These are phyloP conservation scores for Phialemoniopsis sp. DNA, from an alignment of 2,329 filamentous ascomycete species.

Conservation along the genomic window DNA sequence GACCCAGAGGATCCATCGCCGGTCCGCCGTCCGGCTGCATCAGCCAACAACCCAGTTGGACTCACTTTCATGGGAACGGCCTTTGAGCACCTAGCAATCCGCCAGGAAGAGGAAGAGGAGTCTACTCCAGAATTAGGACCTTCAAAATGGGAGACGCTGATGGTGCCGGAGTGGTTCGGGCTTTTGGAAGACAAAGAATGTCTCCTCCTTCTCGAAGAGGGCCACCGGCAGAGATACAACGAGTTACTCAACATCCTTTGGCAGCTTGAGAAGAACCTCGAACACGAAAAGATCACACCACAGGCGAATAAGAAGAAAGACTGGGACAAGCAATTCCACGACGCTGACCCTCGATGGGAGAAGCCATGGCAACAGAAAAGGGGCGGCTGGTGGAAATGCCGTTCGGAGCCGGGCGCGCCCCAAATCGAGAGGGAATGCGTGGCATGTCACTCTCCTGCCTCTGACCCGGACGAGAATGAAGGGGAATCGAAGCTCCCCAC, in stretches of 20 bases:
- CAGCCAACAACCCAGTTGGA: too few species aligned
- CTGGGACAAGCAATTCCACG: constrained; percentile 18
- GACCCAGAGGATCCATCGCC: too few species aligned
- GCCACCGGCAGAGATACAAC: constrained; percentile 4
- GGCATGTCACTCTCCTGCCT: constrained; percentile 6
- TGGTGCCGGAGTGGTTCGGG: neutral
- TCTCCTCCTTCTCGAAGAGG: neutral
- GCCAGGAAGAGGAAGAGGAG: too few species aligned
- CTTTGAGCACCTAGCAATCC: too few species aligned
- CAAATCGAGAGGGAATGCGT: constrained; percentile 5
- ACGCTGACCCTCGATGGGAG: constrained; percentile 14
- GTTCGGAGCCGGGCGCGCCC: constrained; percentile 7
- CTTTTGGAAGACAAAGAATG: neutral
- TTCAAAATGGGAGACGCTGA: neutral
- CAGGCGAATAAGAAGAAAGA: neutral
- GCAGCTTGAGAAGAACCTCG: constrained; percentile 7
- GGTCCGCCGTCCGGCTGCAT: too few species aligned
- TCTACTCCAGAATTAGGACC: too few species aligned
- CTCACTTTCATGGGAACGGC: too few species aligned
- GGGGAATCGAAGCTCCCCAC: too few species aligned
- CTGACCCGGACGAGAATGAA: too few species aligned
- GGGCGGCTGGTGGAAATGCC: constrained; percentile 20
- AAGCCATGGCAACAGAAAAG: constrained; percentile 6
- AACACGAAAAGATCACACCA: too few species aligned
- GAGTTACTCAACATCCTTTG: constrained; percentile 11